Base-by-base conservation (phyloP, 345 rosid genomes). In the Citrus sp. region DNA sequence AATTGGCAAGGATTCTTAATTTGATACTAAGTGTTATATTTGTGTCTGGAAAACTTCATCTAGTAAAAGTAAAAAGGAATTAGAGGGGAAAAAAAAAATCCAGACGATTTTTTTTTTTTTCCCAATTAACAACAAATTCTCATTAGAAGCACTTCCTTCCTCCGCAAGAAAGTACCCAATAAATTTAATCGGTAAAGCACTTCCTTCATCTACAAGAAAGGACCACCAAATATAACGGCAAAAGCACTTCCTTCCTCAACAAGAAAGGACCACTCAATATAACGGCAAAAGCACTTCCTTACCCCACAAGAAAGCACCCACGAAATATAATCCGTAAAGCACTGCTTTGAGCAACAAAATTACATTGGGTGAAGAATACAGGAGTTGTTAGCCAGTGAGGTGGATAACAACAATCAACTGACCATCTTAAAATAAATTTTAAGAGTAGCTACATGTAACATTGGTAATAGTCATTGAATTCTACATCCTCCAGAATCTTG, bases 401-500 rank as follows among this genome's bases (percentile, higher is more conserved):
- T 24, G 18, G 7, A 58, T 46, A 60, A 61, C 42, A 27, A 61
- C 28, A 40, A 61, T 62, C 56, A 62, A 60, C 27, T 24, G 25
- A 60, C 25, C 28, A 3, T 77, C 49, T 71, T 51, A 37, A 37
- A 49, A 30, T 75, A 58, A 24, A 40, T 30, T 32, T 56, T 32
- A 51, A 0, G 69, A 54, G 38, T 76, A 62, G 46, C 30, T 24
- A n/a, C 3, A 71, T 56, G 75, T 28, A 38, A 51, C 40, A 22
- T 24, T 64, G 25, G 64, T 13, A 46, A 46, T 46, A 4, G 51
- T 93, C 86, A 95, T 28, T 95, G 99, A 79, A 95, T 89, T 81
- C 93, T 90, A 82, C 99, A 95, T 35, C 96, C 96, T 28, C 91
- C 93, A 1, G 97, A 72, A 72, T 89, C 94, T 65, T 84, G 84